phyloP scores from a whole-genome alignment of 2,329 filamentous ascomycete species.

The Apiospora sp. region DNA sequence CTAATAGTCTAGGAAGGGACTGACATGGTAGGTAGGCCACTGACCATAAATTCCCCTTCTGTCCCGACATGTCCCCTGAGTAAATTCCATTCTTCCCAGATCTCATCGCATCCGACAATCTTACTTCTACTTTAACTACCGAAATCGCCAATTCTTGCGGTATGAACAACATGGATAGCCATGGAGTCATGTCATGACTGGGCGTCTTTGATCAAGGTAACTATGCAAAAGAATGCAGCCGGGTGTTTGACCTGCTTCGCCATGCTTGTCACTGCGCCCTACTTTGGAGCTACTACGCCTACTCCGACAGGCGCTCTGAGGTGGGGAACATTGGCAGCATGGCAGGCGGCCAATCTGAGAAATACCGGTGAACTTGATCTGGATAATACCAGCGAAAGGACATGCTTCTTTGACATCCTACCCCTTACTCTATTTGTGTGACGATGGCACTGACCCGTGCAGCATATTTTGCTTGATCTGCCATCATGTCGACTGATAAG shows the following conservation, averaged over 20 bases:
- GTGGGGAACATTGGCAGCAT: neutral
- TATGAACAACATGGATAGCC: constrained; percentile 7
- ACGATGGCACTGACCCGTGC: constrained; percentile 19
- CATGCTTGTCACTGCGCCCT: neutral
- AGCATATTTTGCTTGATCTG: constrained; percentile 54
- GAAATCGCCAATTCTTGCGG: neutral
- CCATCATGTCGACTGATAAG: constrained; percentile 81
- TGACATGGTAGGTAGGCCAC: no score
- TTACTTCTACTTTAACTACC: neutral
- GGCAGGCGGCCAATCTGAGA: constrained; percentile 64
- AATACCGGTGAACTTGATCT: constrained; percentile 87
- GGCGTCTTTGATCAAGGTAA: constrained; percentile 22
- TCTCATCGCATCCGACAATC: neutral
- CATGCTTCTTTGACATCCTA: constrained; percentile 70
- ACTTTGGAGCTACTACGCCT: neutral
- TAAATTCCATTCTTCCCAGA: neutral
- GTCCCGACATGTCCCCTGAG: neutral
- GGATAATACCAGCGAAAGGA: constrained; percentile 89
- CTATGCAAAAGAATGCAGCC: constrained; percentile 24
- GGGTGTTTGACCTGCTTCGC: constrained; percentile 8
- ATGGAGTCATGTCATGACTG: constrained; percentile 18
- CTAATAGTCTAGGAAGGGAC: neutral
- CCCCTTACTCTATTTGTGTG: constrained; percentile 33
- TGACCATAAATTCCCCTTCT: neutral
- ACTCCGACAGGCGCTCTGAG: neutral